Base-by-base conservation (phyloP, 2,329 filamentous ascomycete species). In the Aspergillus fumigatus region DNA sequence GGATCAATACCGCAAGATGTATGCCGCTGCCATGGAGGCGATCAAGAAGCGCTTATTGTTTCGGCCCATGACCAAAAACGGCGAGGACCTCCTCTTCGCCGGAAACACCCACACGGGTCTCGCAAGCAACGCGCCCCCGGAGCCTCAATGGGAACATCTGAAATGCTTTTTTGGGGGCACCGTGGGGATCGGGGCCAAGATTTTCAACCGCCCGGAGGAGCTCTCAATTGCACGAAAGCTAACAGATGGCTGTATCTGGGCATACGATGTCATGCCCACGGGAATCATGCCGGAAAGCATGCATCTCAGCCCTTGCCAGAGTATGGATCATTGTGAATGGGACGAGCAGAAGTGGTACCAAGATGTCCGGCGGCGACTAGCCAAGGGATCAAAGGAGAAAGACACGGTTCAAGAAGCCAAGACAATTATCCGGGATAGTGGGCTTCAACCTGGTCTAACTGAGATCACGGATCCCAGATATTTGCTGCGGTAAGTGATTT, bases 281-380 rank as follows among this genome's bases (percentile, higher is more conserved):
- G 83, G 84, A 1, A 80, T 87, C 55, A 86, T 87, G 84, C 83
- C 84, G 1, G 84, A 87, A 66, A 71, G 76, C 14, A 81, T 84
- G 59, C 73, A 80, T 48, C 75, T 84, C 56, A 71, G 80, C 5
- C 73, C 79, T 9, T 87, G 84, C 65, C 65, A 70, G 11, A 63
- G 73, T n/a, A 53, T 64, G 5, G 64, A 72, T 5, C 53, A 68
- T 11, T 86, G 84, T 65, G 62, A 69, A 2, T 86, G 83, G 82
- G 75, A 85, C 59, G 78, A 84, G 60, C 71, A 65, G n/a, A 65
- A 68, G 23, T 74, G 72, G 72, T 63, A 70, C 51, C 58, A 57
- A n/a, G 68, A 67, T 17, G 59, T 73, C 1, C 63, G 65, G 17
- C 54, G 52, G 0, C 65, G 60, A 14, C 52, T 62, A 21, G 51